Base-by-base conservation (phyloP, 2,329 filamentous ascomycete species). In the Aspergillus puulaauensis region DNA sequence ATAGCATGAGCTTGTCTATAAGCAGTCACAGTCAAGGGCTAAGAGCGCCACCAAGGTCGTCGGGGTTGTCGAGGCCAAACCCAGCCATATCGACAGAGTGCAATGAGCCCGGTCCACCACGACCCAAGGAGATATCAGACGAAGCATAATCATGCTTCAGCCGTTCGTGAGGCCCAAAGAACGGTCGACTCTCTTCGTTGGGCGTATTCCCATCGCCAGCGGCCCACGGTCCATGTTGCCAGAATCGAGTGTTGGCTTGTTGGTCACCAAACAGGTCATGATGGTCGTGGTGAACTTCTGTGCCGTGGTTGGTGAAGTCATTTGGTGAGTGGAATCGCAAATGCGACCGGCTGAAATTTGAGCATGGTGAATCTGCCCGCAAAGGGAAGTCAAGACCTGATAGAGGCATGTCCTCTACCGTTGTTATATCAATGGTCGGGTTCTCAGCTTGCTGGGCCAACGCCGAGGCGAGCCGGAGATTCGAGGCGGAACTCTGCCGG, bases 21-120 rank as follows among this genome's bases (percentile, higher is more conserved):
- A 44, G 40, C 37, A 39, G 23, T 48, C 40, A 44, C n/a, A 57
- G 12, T 71, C 68, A 77, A 31, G 75, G 75, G 57, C 75, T 77
- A 35, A 76, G 66, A 41, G 68, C 73, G 43, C 62, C 66, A 54
- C 66, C 66, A 27, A 76, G 60, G 60, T 77, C 73, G 50, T 75
- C 73, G 9, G 69, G 67, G 21, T 57, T 67, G 63, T 78, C 75
- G 33, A 76, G 70, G 27, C 75, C 74, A 53, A 78, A 78, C 14
- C 73, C 75, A 56, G 75, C 75, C 75, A 78, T 78, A 54, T 78
- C 75, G 59, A 77, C 75, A 11, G 75, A 77, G 60, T 78, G 75
- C 52, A 78, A 63, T 6, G 75, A 78, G 5, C 75, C 75, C 4
- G 75, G 75, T 1, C 75, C 75, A 2, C 75, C 75, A 44, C 74